These are phyloP conservation scores for Mychonastes homosphaera DNA, from an alignment of 139 green algal species.

Conservation along the genomic window DNA sequence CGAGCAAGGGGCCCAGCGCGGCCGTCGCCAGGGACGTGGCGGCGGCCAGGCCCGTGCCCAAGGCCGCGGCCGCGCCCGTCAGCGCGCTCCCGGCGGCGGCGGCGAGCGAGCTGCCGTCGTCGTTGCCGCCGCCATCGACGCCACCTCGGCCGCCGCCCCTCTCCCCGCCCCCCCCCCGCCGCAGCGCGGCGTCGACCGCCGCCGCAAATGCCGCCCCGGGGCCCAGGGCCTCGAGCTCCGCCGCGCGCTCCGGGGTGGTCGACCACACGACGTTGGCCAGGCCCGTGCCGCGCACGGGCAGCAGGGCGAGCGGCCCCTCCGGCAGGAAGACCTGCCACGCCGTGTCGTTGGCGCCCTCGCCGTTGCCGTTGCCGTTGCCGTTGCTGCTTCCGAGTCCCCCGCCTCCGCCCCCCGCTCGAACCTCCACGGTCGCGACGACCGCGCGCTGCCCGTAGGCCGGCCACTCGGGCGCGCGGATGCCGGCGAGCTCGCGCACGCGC, in stretches of 20 bases:
- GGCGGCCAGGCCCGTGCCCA: too few relatives aligned
- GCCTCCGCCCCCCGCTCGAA: conserved; percentile 14
- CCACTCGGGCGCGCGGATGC: conserved; percentile 35
- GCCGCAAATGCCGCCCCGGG: not conserved
- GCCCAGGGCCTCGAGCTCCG: conserved; percentile 33
- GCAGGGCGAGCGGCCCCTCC: conserved; percentile 63
- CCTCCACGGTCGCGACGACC: conserved; percentile 49
- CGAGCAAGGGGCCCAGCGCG: too few relatives aligned
- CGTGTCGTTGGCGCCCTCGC: conserved; percentile 31
- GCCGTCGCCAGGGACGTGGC: too few relatives aligned
- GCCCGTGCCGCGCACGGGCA: conserved; percentile 56
- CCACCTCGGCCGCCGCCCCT: too few relatives aligned
- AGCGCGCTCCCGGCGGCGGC: too few relatives aligned
- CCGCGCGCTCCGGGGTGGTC: conserved; percentile 37
- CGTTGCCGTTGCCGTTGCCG: not conserved
- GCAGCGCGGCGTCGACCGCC: not conserved
- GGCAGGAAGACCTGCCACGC: conserved; percentile 77
- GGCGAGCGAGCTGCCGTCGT: too few relatives aligned
- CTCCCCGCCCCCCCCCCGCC: not conserved
- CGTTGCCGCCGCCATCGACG: too few relatives aligned
- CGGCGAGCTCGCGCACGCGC: conserved; percentile 39
- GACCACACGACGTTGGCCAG: conserved; percentile 71
- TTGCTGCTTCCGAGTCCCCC: not conserved
- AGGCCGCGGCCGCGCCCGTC: too few relatives aligned
- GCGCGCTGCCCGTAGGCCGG: conserved; percentile 52